phyloP scores from a whole-genome alignment of 2,329 filamentous ascomycete species.

The Fusarium irregulare region DNA sequence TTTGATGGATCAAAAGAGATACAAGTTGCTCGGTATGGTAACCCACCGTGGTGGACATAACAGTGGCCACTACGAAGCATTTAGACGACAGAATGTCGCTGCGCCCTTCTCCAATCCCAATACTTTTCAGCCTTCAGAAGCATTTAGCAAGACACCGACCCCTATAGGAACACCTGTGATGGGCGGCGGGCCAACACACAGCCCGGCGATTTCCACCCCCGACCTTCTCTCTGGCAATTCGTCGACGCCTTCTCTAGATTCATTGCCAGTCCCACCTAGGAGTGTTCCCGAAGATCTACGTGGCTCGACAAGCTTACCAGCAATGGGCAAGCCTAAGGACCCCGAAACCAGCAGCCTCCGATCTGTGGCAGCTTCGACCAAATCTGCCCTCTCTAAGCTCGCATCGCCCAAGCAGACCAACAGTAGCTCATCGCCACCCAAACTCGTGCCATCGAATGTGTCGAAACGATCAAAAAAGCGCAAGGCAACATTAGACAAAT shows the following conservation, averaged over 20 bases:
- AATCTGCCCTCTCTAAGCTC: slow-evolving; percentile 63
- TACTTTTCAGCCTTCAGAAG: slow-evolving; percentile 78
- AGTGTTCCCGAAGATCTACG: slow-evolving; percentile 49
- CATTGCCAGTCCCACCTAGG: slow-evolving; percentile 45
- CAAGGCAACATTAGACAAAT: slow-evolving; percentile 71
- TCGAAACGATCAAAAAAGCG: slow-evolving; percentile 63
- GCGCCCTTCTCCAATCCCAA: slow-evolving; percentile 85
- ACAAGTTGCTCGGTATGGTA: slow-evolving; percentile 86
- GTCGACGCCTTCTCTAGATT: slow-evolving; percentile 55
- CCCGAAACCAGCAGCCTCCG: slow-evolving; percentile 64
- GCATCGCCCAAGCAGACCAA: slow-evolving; percentile 53
- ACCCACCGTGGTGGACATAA: slow-evolving; percentile 96
- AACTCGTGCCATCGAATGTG: slow-evolving; percentile 36
- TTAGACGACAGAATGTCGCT: slow-evolving; percentile 84
- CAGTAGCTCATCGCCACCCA: slow-evolving; percentile 36
- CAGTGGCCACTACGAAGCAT: slow-evolving; percentile 97
- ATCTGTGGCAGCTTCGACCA: slow-evolving; percentile 67
- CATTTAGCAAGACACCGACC: slow-evolving; percentile 74
- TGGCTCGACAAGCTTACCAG: slow-evolving; percentile 42
- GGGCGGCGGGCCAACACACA: slow-evolving; percentile 52
- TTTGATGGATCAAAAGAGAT: slow-evolving; percentile 79
- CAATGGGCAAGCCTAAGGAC: slow-evolving; percentile 55
- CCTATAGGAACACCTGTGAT: slow-evolving; percentile 62
- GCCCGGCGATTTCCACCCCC: slow-evolving; percentile 59
- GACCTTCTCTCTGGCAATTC: slow-evolving; percentile 56